Evolutionary conservation across 306 rosid species (phyloP), one percentile per base, ranked within the genome.

Genomic region (Rosa chinensis): DNA sequence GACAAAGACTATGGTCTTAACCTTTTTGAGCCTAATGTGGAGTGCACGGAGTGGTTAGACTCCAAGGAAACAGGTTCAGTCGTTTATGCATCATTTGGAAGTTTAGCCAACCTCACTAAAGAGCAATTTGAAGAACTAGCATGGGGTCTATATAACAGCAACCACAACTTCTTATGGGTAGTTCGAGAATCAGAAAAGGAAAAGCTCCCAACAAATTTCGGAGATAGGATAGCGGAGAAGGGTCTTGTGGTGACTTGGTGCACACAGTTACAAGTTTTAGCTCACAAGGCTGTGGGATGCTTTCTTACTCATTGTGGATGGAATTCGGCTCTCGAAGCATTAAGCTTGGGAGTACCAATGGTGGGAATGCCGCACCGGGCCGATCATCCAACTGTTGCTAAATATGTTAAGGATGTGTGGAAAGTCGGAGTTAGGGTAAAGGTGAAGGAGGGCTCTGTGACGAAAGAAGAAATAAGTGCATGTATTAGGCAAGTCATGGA

Each of bases 81-180:
- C 5, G 66, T 61, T 13, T 72, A 72, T 61, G 78, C 74, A n/a
- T 79, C 82, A 62, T 72, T 79, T 23, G 82, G 82, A n/a, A 79
- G 82, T 43, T 16, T 42, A 25, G 78, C 82, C 3, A 7, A 52
- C n/a, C 53, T 72, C 2, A 63, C 21, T 14, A 35, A 39, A 2
- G 64, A 72, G 37, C 66, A 79, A 43, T 72, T 79, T 69, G 59
- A 55, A 17, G 82, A 79, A 72, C 47, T 79, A 18, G 82, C 82
- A 16, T n/a, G 25, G 43, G 82, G 78, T 17, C n/a, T 79, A 11
- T 72, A 32, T 43, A 67, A 62, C 20, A 72, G 53, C 48, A 37
- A 66, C 52, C 47, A 8, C 67, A 6, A 47, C 72, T 72, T 79
- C 63, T 35, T 79, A 7, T 79, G 82, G 82, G 72, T 47, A 8